These are phyloP conservation scores for Trichophyton verrucosum DNA, from an alignment of 2,329 filamentous ascomycete species.

Conservation along the genomic window DNA sequence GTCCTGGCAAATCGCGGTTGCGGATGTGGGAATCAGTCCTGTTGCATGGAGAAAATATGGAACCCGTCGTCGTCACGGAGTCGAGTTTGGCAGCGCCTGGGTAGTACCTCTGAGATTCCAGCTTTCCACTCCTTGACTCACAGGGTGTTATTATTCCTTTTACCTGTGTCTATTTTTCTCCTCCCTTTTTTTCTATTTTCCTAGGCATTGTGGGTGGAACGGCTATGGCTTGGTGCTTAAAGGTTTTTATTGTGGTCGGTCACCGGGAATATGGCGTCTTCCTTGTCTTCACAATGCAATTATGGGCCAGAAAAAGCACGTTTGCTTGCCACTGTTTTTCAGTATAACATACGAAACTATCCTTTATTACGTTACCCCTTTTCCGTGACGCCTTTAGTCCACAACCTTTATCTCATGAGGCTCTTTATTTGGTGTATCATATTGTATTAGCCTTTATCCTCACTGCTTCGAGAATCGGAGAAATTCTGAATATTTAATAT, in stretches of 20 bases:
- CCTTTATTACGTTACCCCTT: background rate
- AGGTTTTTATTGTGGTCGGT: background rate
- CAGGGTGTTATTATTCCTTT: background rate
- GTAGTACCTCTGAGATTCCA: constrained; percentile 54
- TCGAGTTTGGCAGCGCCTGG: constrained; percentile 84
- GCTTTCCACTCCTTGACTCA: background rate
- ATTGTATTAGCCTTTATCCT: no score
- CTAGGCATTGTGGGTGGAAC: background rate
- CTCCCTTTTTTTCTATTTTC: background rate
- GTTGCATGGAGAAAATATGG: constrained; percentile 76
- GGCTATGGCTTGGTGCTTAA: background rate
- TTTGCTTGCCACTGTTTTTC: background rate
- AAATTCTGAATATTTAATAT: no score
- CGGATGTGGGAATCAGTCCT: constrained; percentile 73
- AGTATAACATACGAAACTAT: background rate
- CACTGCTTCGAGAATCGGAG: no score
- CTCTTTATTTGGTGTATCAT: background rate
- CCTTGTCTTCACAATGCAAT: background rate
- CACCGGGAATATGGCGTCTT: background rate
- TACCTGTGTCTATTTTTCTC: background rate
- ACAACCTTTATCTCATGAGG: background rate
- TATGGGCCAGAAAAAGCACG: background rate
- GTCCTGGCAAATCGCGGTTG: constrained; percentile 66
- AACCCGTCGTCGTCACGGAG: constrained; percentile 65
- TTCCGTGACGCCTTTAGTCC: background rate